These are phyloP conservation scores for Cyphellophora europaea DNA, from an alignment of 2,329 filamentous ascomycete genomes.

Conservation along the genomic window DNA sequence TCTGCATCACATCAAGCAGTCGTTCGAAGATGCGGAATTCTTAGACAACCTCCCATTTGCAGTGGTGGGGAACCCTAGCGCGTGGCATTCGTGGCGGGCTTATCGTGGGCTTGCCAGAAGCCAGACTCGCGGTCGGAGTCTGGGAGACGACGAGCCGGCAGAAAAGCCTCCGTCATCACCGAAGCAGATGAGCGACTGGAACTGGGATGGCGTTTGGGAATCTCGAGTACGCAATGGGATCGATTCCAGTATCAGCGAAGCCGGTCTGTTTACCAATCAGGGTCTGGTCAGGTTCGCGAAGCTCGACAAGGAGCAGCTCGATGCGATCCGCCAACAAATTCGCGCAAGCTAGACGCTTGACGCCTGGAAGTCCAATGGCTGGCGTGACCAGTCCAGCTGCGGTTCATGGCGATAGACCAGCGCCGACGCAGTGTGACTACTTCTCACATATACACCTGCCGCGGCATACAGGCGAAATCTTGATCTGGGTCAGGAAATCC, in stretches of 20 bases:
- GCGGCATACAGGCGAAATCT: too few species aligned
- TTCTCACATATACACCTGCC: too few species aligned
- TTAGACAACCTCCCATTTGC: conserved; percentile 72
- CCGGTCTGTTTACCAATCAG: conserved; percentile 61
- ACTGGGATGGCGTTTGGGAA: conserved; percentile 97
- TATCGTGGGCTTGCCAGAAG: conserved; percentile 44
- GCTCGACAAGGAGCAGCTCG: conserved; percentile 51
- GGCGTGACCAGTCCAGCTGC: too few species aligned
- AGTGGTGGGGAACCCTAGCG: conserved; percentile 78
- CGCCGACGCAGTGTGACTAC: too few species aligned
- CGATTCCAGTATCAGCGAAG: conserved; percentile 66
- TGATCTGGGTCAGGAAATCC: too few species aligned
- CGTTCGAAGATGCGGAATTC: conserved; percentile 69
- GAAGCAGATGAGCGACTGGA: conserved; percentile 71
- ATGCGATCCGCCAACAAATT: neutral
- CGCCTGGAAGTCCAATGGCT: too few species aligned
- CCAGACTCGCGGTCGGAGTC: neutral
- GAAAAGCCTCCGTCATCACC: conserved; percentile 11
- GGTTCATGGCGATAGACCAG: too few species aligned
- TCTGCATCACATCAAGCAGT: conserved; percentile 68
- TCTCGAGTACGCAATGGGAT: conserved; percentile 75
- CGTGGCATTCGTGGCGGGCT: conserved; percentile 87
- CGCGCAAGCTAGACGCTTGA: neutral
- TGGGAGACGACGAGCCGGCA: neutral
- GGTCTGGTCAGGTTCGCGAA: conserved; percentile 51